Base-by-base conservation (phyloP, 768 basidiomycete species). In the Tylopilus sp. region DNA sequence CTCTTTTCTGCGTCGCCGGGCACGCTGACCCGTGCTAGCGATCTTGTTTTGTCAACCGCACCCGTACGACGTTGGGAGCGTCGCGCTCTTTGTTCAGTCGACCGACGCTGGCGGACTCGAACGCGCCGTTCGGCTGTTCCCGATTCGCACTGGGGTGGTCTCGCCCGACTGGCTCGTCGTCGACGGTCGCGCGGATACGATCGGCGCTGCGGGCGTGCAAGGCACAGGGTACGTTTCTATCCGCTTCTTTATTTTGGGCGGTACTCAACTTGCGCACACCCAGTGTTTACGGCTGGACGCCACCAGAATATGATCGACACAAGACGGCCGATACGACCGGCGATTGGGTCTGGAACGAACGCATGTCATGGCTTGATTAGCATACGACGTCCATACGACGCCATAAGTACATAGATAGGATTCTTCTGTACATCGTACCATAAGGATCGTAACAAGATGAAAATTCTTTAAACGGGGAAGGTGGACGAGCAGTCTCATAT, bases 141-240 rank as follows among this genome's bases (percentile, higher is more conserved):
- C 93, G 5, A 79, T 90, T 24, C 82, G 93, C 19, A 96, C 92
- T 3, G 91, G 91, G 4, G 75, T 92, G 3, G 68, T 82, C 10
- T 76, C 80, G 1, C 89, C 91, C 2, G 88, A 91, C 61, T 95
- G 92, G 89, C 60, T 91, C 7, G 76, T 91, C 17, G 73, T 85
- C 4, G 78, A 81, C 11, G 69, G 69, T 14, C 64, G 68, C 13
- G 76, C 82, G 19, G 87, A 87, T 57, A 62, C 53, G 40, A 67
- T 78, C 17, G 90, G 88, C 6, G 84, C 88, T 12, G 88, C 80
- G n/a, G 92, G 87, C 1, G 71, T 92, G 19, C 67, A 79, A 13
- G 91, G 82, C 16, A 86, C 90, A 53, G 92, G 92, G 89, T 90
- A 69, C 65, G 83, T 67, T 40, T 28, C 19, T 9, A 14, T 14